Evolutionary conservation across 768 basidiomycete species (phyloP).

Genomic region (Trametes maxima): DNA sequence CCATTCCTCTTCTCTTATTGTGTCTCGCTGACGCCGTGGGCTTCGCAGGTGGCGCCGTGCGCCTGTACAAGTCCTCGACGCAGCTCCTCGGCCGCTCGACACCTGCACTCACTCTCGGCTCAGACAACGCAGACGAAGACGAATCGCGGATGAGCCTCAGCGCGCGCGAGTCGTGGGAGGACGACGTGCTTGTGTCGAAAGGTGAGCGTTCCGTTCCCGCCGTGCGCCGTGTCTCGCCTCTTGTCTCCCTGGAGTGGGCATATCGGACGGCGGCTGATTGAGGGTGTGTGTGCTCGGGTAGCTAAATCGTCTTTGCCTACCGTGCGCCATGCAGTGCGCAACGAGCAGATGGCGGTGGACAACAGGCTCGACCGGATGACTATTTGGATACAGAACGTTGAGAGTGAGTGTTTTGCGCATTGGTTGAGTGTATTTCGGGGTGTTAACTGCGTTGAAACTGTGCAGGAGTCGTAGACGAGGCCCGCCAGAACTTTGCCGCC

Average conservation of each 20-base stretch:
- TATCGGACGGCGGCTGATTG: neutral
- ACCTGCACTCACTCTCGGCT: slow-evolving; percentile 45
- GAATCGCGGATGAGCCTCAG: slow-evolving; percentile 30
- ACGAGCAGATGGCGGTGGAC: slow-evolving; percentile 56
- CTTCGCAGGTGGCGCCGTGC: slow-evolving; percentile 62
- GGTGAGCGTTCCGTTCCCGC: slow-evolving; percentile 37
- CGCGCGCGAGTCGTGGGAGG: slow-evolving; percentile 50
- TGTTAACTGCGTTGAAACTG: neutral
- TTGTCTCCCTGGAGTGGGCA: neutral
- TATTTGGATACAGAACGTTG: slow-evolving; percentile 81
- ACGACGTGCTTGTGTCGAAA: slow-evolving; percentile 46
- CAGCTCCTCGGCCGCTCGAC: slow-evolving; percentile 39
- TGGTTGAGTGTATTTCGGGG: neutral
- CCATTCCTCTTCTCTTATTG: neutral
- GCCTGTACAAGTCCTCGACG: slow-evolving; percentile 65
- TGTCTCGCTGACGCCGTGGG: neutral
- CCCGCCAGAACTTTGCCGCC: slow-evolving; percentile 72
- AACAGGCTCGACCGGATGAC: slow-evolving; percentile 68
- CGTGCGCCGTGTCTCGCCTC: neutral
- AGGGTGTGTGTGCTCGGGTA: slow-evolving; percentile 14
- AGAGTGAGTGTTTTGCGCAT: slow-evolving; percentile 55
- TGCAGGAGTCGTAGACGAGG: slow-evolving; percentile 80
- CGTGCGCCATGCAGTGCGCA: slow-evolving; percentile 54
- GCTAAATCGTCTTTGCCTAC: slow-evolving; percentile 56
- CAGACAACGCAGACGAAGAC: slow-evolving; percentile 37